Evolutionary conservation across 331 rosid genomes (phyloP), one percentile per base, ranked within the genome.

Genomic region (Saraca asoca): DNA sequence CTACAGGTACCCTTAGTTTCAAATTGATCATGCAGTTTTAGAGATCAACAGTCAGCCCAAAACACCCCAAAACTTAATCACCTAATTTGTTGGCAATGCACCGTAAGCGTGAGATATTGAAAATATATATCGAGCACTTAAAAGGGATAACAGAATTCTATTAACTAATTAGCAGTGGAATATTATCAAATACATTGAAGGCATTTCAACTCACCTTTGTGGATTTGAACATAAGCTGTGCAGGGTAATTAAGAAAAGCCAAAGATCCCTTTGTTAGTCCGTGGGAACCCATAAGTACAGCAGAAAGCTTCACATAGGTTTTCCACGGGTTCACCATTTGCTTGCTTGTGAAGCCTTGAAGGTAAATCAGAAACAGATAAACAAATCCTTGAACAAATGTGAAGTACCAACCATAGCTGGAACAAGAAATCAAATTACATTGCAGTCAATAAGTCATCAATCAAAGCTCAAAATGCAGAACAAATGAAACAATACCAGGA

Each of bases 261-360:
- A 93, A 66, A 54, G 98, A 90, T 5, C 98, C 97, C 78, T 93
- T 93, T 77, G 98, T 93, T 58, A 93, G 87, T 64, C 98, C 97
- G 86, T 93, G 98, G 1, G 98, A 93, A 20, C 96, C 97, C 98
- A 93, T 90, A 6, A 93, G 87, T 2, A 90, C 97, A 48, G 85
- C 97, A 71, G 98, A 90, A 53, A 93, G 95, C 81, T 93, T 93
- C 74, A 88, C 90, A 67, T 93, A 93, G 38, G 98, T 93, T 82
- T 90, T 90, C 98, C 98, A 93, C 51, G 98, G 97, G 37, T 93
- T 93, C 81, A 93, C 97, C 98, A 93, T 86, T 80, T 93, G 98
- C 86, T 90, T 90, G 77, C 87, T 81, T 39, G 91, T 79, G 88
- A 93, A 93, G 66, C 97, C 98, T 88, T 90, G 97, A n/a, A 93